Evolutionary conservation across 192 early-diverging fungal species (phyloP).

Genomic region (Coemansia sp.): DNA sequence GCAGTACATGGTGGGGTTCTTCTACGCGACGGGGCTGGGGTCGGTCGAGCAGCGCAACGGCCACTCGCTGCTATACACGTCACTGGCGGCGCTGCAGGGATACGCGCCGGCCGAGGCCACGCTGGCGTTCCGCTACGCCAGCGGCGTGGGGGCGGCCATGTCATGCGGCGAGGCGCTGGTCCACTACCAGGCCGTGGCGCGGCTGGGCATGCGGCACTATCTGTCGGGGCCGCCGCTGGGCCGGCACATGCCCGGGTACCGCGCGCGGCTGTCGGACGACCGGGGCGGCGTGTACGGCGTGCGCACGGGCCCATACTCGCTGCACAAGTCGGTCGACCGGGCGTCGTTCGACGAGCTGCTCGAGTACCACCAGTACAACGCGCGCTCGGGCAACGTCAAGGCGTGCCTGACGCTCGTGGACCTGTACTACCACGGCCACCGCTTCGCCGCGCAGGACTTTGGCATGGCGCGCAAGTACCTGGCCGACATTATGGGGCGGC

Average conservation of each 20-base stretch:
- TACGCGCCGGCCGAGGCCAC: slow-evolving; percentile 79
- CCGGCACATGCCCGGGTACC: slow-evolving; percentile 67
- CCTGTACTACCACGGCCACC: slow-evolving; percentile 80
- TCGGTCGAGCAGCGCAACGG: slow-evolving; percentile 43
- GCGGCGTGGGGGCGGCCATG: slow-evolving; percentile 80
- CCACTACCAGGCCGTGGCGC: slow-evolving; percentile 83
- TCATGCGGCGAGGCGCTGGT: slow-evolving; percentile 77
- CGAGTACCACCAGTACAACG: slow-evolving; percentile 67
- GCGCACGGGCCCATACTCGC: slow-evolving; percentile 64
- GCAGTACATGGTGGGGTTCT: slow-evolving; percentile 88
- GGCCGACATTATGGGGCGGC: slow-evolving; percentile 17
- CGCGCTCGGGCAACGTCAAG: slow-evolving; percentile 59
- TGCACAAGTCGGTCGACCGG: slow-evolving; percentile 52
- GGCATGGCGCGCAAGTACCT: slow-evolving; percentile 29
- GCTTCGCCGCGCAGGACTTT: slow-evolving; percentile 39
- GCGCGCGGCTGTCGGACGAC: slow-evolving; percentile 73
- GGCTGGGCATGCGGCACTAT: slow-evolving; percentile 72
- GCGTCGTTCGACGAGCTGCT: slow-evolving; percentile 75
- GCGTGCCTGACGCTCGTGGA: slow-evolving; percentile 71
- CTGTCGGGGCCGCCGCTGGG: slow-evolving; percentile 84
- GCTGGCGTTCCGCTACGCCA: slow-evolving; percentile 80
- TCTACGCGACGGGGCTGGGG: slow-evolving; percentile 91
- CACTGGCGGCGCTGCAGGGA: slow-evolving; percentile 80
- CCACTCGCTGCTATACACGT: slow-evolving; percentile 72
- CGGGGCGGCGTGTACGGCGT: slow-evolving; percentile 88